Conservation (phyloP, 805 yeast genomes). For the Brettanomyces anomalus region DNA sequence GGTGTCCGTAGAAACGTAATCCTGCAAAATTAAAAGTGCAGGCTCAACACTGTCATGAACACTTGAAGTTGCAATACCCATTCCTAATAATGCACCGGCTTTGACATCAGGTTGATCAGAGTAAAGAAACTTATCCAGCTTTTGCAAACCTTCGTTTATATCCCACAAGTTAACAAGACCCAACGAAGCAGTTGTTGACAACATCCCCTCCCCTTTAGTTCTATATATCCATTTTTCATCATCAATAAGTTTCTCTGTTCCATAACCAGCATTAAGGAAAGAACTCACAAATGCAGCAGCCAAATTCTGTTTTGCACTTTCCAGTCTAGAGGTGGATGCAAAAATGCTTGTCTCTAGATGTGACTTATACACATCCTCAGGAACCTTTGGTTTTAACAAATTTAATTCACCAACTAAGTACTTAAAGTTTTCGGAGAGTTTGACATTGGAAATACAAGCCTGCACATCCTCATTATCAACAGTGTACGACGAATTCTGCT, state of each 20-base stretch:
- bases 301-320: constrained; percentile 89
- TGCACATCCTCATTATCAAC: constrained; percentile 68
- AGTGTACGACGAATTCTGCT: constrained; percentile 75
- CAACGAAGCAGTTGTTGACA: constrained; percentile 82
- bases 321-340: constrained; percentile 52
- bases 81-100: constrained; percentile 95
- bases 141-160: constrained; percentile 78
- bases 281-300: constrained; percentile 94
- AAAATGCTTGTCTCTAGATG: constrained; percentile 65
- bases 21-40: constrained; percentile 77
- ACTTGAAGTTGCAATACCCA: constrained; percentile 86
- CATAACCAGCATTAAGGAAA: constrained; percentile 85
- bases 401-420: constrained; percentile 84
- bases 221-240: constrained; percentile 80
- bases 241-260: constrained; percentile 72
- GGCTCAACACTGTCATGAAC: constrained; percentile 96
- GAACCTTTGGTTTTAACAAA: constrained; percentile 80
- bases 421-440: constrained; percentile 67
- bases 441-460: constrained; percentile 74
- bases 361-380: constrained; percentile 89
- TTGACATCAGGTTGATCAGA: constrained; percentile 79
- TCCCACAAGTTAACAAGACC: constrained; percentile 93
- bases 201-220: constrained; percentile 87
- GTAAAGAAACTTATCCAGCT: constrained; percentile 79
- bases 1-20: constrained; percentile 36